phyloP scores from a whole-genome alignment of 192 early-diverging fungal genomes.

The Thamnidium elegans region DNA sequence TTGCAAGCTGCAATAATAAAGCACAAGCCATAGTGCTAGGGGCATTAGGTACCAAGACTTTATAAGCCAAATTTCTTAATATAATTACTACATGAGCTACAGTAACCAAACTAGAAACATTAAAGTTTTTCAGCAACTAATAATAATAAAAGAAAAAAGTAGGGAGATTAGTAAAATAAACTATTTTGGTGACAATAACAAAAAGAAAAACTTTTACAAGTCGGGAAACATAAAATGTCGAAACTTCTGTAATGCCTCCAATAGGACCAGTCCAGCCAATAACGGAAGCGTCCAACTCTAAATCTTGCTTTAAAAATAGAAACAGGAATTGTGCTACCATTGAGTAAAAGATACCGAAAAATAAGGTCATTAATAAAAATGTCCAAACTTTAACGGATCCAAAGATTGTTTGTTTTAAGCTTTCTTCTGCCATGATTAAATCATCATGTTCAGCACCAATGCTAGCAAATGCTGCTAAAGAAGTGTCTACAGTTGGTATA shows the following conservation, averaged over 20 bases:
- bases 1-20: constrained; percentile 21
- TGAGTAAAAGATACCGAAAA: constrained; percentile 31
- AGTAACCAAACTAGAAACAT: constrained; percentile 23
- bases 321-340: constrained; percentile 39
- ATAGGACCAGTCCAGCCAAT: constrained; percentile 43
- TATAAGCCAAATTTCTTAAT: constrained; percentile 20
- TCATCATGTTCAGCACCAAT: constrained; percentile 3
- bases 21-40: constrained; percentile 15
- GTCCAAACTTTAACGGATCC: constrained; percentile 21
- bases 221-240: constrained; percentile 39
- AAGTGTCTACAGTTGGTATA: constrained; percentile 31
- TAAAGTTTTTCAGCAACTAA: constrained; percentile 34
- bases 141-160: constrained; percentile 2
- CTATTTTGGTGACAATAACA: no score
- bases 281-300: constrained; percentile 26
- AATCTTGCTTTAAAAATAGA: constrained; percentile 29
- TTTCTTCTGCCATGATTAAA: background rate
- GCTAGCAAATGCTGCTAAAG: constrained; percentile 20
- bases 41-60: constrained; percentile 11
- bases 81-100: constrained; percentile 27
- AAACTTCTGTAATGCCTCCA: constrained; percentile 35
- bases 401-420: constrained; percentile 8
- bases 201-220: constrained; percentile 25
- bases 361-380: constrained; percentile 27
- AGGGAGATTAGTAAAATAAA: background rate